Percentiles rank a stretch among this genome's conserved stretches.
Evolutionary conservation across 305 asterid species (phyloP).

Genomic region (Fraxinus latifolia): DNA sequence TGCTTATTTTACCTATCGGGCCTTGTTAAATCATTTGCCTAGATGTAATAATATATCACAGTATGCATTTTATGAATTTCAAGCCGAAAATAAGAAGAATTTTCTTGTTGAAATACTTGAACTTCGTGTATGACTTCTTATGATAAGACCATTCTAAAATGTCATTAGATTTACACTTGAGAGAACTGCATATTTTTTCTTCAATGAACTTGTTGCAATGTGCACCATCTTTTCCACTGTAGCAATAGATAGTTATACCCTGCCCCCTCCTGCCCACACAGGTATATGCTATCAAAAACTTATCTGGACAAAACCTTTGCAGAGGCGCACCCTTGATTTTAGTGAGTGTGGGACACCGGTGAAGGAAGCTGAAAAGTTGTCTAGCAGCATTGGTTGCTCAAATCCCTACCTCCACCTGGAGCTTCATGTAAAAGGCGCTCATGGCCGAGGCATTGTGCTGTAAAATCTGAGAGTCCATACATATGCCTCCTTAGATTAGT

Average conservation of each 20-base stretch:
- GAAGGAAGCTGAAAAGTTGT: constrained; percentile 42
- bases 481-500: constrained; percentile 20
- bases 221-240: neutral
- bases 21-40: neutral
- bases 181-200: neutral
- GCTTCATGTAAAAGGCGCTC: constrained; percentile 49
- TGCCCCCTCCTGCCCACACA: neutral
- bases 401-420: constrained; percentile 70
- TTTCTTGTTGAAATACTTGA: neutral
- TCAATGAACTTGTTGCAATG: neutral
- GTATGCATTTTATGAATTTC: neutral
- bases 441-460: constrained; percentile 18
- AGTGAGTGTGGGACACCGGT: constrained; percentile 79
- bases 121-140: neutral
- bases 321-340: constrained; percentile 79
- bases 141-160: neutral
- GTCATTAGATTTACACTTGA: neutral
- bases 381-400: constrained; percentile 37
- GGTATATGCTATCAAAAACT: neutral
- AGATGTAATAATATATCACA: neutral
- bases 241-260: neutral
- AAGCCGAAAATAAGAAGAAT: neutral
- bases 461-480: constrained; percentile 12
- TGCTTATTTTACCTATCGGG: neutral
- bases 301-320: constrained; percentile 24